phyloP scores from a whole-genome alignment of 352 stramenopile genomes.

The Plasmopara muralis region DNA sequence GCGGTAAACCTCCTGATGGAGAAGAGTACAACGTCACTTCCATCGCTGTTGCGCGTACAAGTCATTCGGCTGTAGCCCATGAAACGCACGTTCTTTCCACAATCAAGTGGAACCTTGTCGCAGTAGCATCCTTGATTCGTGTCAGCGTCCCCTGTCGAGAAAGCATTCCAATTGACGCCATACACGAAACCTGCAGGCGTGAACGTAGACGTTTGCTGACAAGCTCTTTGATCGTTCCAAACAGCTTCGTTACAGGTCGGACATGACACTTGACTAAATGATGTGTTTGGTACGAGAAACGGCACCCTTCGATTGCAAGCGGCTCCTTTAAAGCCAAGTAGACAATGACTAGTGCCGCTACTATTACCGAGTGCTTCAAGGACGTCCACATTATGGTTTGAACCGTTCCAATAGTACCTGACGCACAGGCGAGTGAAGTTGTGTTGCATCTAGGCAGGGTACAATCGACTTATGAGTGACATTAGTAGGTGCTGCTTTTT shows the following conservation, averaged over 20 bases:
- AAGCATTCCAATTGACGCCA: constrained; percentile 60
- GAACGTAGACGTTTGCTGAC: constrained; percentile 32
- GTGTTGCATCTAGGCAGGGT: constrained; percentile 65
- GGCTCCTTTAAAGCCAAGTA: constrained; percentile 53
- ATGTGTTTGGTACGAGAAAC: not conserved
- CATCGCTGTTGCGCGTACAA: constrained; percentile 18
- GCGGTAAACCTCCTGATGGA: constrained; percentile 50
- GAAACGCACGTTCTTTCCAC: constrained; percentile 45
- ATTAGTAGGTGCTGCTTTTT: constrained; percentile 41
- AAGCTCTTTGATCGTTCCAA: constrained; percentile 40
- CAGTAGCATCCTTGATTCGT: constrained; percentile 83
- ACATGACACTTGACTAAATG: constrained; percentile 35
- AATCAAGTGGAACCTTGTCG: constrained; percentile 62
- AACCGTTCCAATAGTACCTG: not conserved
- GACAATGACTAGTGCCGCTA: constrained; percentile 46
- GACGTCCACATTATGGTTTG: not conserved
- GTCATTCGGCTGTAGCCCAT: constrained; percentile 72
- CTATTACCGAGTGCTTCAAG: constrained; percentile 50
- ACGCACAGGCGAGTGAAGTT: not conserved
- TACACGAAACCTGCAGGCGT: constrained; percentile 47
- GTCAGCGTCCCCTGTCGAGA: constrained; percentile 83
- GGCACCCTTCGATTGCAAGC: constrained; percentile 58
- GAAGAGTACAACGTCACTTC: constrained; percentile 49
- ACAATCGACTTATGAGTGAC: constrained; percentile 46
- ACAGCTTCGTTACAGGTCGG: constrained; percentile 23